These are phyloP conservation scores for Patellifolia procumbens DNA, from an alignment of 179 eudicot species.

Conservation along the genomic window DNA sequence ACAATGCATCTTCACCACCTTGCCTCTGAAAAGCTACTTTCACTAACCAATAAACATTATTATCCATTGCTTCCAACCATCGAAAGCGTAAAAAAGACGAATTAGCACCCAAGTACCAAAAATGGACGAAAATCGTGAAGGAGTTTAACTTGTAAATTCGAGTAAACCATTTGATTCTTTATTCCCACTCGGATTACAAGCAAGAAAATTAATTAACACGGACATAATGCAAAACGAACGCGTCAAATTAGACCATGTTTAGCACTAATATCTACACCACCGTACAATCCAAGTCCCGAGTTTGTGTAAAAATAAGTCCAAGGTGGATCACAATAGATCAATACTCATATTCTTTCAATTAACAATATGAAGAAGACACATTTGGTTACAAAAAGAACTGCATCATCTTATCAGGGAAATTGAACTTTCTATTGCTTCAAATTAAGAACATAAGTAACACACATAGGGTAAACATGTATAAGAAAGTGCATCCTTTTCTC, in stretches of 20 bases:
- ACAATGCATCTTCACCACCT: constrained; percentile 10
- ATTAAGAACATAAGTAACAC: background rate
- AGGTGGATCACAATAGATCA: too few relatives aligned
- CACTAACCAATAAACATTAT: constrained; percentile 12
- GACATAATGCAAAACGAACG: background rate
- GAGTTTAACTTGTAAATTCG: background rate
- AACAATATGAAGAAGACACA: background rate
- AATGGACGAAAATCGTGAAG: background rate
- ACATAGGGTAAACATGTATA: too few relatives aligned
- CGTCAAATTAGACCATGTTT: background rate
- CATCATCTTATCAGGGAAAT: background rate
- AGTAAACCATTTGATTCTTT: too few relatives aligned
- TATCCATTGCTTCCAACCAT: constrained; percentile 3
- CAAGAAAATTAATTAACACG: too few relatives aligned
- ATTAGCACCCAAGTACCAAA: background rate
- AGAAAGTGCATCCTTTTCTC: too few relatives aligned
- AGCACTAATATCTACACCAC: background rate
- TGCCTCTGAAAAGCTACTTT: constrained; percentile 23
- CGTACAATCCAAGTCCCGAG: background rate
- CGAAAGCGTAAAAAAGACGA: constrained; percentile 14
- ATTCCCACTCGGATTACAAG: too few relatives aligned
- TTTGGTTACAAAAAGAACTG: background rate
- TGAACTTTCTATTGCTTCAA: background rate
- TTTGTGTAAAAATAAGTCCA: background rate
- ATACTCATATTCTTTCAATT: background rate